A percentile compares a stretch with the other conserved stretches of the same genome.
These are phyloP conservation scores for Acacia pycnantha DNA, from an alignment of 331 rosid species.

Conservation along the genomic window DNA sequence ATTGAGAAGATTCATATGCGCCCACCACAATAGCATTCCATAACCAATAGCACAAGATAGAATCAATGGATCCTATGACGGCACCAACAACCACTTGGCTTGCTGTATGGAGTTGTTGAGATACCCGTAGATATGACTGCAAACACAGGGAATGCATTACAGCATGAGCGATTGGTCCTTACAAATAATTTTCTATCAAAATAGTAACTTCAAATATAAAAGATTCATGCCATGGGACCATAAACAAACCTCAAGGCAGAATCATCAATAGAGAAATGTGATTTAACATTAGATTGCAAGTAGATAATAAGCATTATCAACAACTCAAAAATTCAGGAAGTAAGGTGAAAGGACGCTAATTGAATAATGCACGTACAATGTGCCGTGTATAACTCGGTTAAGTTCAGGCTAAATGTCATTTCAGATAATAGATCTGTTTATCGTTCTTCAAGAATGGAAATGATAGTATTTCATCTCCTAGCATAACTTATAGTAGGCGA, in stretches of 20 bases:
- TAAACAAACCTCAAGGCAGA: background rate
- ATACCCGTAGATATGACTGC: conserved; percentile 88
- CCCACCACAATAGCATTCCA: conserved; percentile 58
- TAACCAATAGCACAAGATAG: conserved; percentile 59
- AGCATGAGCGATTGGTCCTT: conserved; percentile 3
- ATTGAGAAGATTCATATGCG: conserved; percentile 50
- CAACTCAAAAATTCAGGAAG: background rate
- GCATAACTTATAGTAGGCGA: background rate
- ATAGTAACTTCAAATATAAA: background rate
- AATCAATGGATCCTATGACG: conserved; percentile 51
- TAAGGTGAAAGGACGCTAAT: background rate
- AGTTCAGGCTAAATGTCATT: background rate
- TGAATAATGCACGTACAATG: background rate
- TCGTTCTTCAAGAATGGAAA: background rate
- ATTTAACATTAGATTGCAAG: background rate
- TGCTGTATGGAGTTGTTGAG: conserved; percentile 67
- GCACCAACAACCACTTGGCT: conserved; percentile 87
- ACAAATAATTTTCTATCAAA: conserved; percentile 1
- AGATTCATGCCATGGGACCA: background rate
- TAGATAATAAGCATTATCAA: background rate
- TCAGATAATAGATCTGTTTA: background rate
- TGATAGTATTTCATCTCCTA: background rate
- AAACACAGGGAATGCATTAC: conserved; percentile 27
- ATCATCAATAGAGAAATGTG: background rate
- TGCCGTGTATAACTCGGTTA: background rate